Evolutionary conservation across 2,329 filamentous ascomycete genomes (phyloP), one percentile per base, ranked within the genome.

Genomic region (Sporothrix curviconia): DNA sequence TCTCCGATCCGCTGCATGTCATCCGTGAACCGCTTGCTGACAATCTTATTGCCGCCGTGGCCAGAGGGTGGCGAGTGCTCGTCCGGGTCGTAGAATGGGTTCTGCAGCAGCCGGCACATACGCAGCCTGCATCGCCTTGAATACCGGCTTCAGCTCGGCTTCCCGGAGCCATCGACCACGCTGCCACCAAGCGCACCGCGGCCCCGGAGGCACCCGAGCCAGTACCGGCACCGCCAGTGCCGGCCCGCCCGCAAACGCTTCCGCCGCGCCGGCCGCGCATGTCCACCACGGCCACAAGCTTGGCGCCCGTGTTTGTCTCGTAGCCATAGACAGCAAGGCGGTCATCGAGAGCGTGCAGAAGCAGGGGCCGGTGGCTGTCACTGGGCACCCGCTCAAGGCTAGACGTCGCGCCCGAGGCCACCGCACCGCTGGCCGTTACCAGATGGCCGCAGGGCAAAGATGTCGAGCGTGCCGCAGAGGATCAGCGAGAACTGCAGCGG

Each of bases 271-370:
- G 78, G 1, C 91, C 92, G 64, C 91, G 84, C 82, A 95, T 90
- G 73, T 99, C 92, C 30, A 97, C 87, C 3, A 96, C 83, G 61
- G 91, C 86, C 34, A 97, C 85, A 67, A 99, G 85, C 69, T 92
- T 92, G 62, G 96, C 84, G 40, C 91, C 91, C 25, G 94, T 97
- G 72, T 96, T 97, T 57, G 94, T 96, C 72, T 97, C 83, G 84
- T 90, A 96, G 66, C 94, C 94, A 75, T 97, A 99, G 64, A 91
- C 88, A 36, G 92, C 91, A 47, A 97, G 80, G 25, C 92, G 83
- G 74, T 99, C 92, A 75, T 97, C 94, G 59, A 97, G 80, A 59
- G 92, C 91, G 74, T 97, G 92, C 52, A 99, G 80, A 12, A 97
- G 82, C 30, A 94, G 92, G 64, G 86, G 47, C 60, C 62, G 15